Conservation (phyloP, 1,139 yeast genomes). For the Magnusiomyces paraingens region DNA sequence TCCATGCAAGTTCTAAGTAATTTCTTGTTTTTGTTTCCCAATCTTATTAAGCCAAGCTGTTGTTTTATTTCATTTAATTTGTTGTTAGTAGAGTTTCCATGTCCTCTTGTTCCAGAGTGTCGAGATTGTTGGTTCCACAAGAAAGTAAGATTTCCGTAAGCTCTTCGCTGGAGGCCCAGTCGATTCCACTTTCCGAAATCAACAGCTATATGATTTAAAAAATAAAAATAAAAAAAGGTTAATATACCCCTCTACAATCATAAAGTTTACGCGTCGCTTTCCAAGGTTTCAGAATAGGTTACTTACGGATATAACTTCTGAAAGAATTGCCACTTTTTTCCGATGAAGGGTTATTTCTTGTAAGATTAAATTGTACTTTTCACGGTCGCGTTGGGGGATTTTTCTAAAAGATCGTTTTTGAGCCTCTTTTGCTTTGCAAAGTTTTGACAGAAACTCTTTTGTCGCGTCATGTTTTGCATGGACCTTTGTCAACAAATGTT, state of each 20-base stretch:
- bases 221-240: too few relatives aligned
- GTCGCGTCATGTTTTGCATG: slow-evolving; percentile 1
- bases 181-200: slow-evolving; percentile 12
- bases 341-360: slow-evolving; percentile 3
- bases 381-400: background rate
- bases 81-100: too few relatives aligned
- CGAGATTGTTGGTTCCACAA: slow-evolving; percentile 13
- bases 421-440: background rate
- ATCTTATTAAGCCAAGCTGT: too few relatives aligned
- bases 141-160: slow-evolving; percentile 9
- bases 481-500: background rate
- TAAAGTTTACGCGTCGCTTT: background rate
- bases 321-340: slow-evolving; percentile 5
- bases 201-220: too few relatives aligned
- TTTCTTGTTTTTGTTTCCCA: too few relatives aligned
- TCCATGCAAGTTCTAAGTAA: too few relatives aligned
- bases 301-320: slow-evolving; percentile 10
- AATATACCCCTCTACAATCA: background rate
- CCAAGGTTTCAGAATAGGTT: background rate
- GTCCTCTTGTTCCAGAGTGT: background rate
- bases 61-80: too few relatives aligned
- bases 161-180: slow-evolving; percentile 13
- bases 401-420: background rate
- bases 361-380: slow-evolving; percentile 2
- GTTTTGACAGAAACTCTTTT: background rate